Conservation (phyloP, 208 protist species). For the Trypanosoma caninum region DNA sequence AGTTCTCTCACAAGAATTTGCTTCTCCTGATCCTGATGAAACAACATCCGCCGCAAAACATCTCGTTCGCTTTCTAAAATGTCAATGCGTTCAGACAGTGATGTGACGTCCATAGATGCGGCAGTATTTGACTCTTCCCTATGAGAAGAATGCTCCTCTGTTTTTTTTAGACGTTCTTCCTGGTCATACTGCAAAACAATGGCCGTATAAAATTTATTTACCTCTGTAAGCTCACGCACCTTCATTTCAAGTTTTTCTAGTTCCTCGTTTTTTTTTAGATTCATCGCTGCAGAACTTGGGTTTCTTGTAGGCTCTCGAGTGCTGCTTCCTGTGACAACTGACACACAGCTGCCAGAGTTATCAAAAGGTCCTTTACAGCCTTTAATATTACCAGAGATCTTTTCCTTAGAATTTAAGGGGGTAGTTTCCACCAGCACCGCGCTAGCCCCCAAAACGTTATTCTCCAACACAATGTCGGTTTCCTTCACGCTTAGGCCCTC, state of each 20-base stretch:
- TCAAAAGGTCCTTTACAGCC: constrained; percentile 5
- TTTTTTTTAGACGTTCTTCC: constrained; percentile 29
- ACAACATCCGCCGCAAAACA: constrained; percentile 35
- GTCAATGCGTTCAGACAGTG: constrained; percentile 31
- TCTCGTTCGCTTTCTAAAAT: constrained; percentile 35
- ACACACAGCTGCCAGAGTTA: neutral
- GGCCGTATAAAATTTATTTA: constrained; percentile 77
- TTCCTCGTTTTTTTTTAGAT: constrained; percentile 51
- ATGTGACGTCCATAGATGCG: constrained; percentile 15
- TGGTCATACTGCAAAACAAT: constrained; percentile 75
- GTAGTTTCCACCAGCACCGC: constrained; percentile 13
- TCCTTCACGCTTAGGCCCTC: constrained; percentile 32
- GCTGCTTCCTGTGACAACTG: neutral
- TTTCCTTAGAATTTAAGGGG: neutral
- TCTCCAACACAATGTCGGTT: neutral
- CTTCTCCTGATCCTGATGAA: constrained; percentile 36
- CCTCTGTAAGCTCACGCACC: constrained; percentile 68
- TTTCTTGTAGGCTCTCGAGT: neutral
- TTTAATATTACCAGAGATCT: neutral
- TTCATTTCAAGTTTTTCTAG: constrained; percentile 54
- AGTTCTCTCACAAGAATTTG: constrained; percentile 28
- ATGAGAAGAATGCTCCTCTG: neutral
- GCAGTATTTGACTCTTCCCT: constrained; percentile 13
- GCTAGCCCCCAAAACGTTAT: constrained; percentile 10
- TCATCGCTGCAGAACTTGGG: constrained; percentile 19